Evolutionary conservation across 441 rosid genomes (phyloP).

Genomic region (Rhodomyrtus psidioides): DNA sequence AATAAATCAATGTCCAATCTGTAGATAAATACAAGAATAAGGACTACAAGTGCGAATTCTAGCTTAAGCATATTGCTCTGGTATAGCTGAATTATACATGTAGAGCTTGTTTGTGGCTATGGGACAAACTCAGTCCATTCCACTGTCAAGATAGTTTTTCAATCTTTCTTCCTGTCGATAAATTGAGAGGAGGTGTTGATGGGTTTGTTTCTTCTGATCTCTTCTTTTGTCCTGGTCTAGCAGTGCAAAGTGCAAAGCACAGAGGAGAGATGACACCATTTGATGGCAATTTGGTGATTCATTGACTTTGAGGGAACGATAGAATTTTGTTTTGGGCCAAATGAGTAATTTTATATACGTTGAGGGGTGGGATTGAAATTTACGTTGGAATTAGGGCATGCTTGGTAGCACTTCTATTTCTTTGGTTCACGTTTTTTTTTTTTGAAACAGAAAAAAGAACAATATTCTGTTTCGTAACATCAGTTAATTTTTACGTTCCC

Average conservation of each 20-base stretch:
- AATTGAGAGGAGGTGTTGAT: not conserved
- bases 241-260: not conserved
- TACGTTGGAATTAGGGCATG: too few species aligned
- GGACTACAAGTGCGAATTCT: not conserved
- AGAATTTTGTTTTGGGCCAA: not conserved
- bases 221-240: not conserved
- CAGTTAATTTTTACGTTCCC: too few species aligned
- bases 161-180: not conserved
- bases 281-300: not conserved
- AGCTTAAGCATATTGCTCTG: too few species aligned
- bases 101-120: not conserved
- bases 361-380: not conserved
- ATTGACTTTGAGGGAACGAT: not conserved
- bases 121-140: not conserved
- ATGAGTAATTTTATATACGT: not conserved
- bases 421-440: too few species aligned
- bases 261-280: not conserved
- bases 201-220: not conserved
- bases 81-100: not conserved
- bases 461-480: too few species aligned
- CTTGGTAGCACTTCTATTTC: too few species aligned
- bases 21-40: conserved; percentile 2
- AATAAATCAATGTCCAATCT: conserved; percentile 28
- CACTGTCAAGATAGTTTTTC: not conserved
- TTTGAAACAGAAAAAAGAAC: too few species aligned